These are phyloP conservation scores for Tuber indicum DNA, from an alignment of 495 filamentous ascomycete genomes.

Conservation along the genomic window DNA sequence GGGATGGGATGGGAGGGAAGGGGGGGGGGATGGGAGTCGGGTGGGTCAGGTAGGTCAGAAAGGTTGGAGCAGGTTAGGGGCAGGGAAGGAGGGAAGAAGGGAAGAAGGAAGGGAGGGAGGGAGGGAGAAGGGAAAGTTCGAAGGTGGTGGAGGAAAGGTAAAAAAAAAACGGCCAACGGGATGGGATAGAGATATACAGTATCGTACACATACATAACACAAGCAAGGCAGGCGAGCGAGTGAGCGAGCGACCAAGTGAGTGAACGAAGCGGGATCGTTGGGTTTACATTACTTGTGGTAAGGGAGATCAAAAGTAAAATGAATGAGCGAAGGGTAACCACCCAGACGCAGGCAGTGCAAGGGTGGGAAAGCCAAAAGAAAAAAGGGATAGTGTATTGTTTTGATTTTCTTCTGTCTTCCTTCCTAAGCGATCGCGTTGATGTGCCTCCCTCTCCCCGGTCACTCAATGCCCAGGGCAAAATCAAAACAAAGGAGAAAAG, in stretches of 20 bases:
- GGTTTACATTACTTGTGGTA: not conserved
- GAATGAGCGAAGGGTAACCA: not conserved
- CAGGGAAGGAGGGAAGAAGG: not conserved
- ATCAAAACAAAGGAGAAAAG: constrained; percentile 1
- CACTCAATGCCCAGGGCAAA: not conserved
- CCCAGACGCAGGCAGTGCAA: not conserved
- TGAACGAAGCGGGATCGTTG: not conserved
- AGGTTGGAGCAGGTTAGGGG: not conserved
- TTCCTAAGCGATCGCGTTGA: constrained; percentile 3
- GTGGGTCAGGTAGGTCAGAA: not conserved
- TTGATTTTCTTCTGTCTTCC: not conserved
- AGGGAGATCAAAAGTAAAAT: not conserved
- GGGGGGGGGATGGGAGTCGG: not conserved
- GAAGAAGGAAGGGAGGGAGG: not conserved
- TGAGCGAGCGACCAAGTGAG: not conserved
- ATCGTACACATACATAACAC: constrained; percentile 1
- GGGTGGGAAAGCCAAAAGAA: not conserved
- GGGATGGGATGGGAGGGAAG: not conserved
- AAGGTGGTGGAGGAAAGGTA: not conserved
- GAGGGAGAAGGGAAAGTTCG: not conserved
- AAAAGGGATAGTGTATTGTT: not conserved
- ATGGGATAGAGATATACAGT: constrained; percentile 4
- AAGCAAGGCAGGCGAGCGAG: not conserved
- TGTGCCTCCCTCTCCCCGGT: not conserved
- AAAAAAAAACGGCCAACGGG: not conserved